phyloP scores from a whole-genome alignment of 768 basidiomycete species.

The Serendipita vermifera region DNA sequence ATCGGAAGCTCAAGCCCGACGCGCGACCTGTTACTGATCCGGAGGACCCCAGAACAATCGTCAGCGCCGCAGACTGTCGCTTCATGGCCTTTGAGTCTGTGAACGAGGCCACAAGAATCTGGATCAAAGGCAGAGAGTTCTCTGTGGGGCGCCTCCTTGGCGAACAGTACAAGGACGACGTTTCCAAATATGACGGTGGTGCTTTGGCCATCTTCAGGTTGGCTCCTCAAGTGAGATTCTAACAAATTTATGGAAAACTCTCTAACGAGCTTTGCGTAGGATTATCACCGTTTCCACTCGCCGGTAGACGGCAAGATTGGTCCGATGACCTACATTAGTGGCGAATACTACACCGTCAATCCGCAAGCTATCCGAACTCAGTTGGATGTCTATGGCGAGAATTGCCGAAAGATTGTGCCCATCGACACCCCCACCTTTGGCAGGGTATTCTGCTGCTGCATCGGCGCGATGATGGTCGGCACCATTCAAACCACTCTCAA shows the following conservation, averaged over 20 bases:
- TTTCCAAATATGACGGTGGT: conserved; percentile 62
- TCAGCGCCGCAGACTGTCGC: conserved; percentile 92
- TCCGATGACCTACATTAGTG: conserved; percentile 65
- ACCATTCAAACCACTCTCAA: conserved; percentile 78
- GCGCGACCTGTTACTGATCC: conserved; percentile 65
- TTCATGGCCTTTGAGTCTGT: conserved; percentile 88
- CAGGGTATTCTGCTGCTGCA: conserved; percentile 78
- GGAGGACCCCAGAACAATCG: conserved; percentile 62
- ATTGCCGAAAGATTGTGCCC: conserved; percentile 81
- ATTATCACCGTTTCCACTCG: conserved; percentile 89
- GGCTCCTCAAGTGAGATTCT: conserved; percentile 40
- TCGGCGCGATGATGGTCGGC: conserved; percentile 94
- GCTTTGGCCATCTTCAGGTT: conserved; percentile 81
- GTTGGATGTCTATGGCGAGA: conserved; percentile 90
- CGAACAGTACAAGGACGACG: conserved; percentile 55
- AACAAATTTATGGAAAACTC: background rate
- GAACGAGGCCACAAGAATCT: conserved; percentile 70
- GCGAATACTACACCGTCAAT: conserved; percentile 95
- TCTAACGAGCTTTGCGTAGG: conserved; percentile 32
- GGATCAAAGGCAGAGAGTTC: conserved; percentile 98
- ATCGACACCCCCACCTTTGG: conserved; percentile 87
- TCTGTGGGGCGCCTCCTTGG: conserved; percentile 68
- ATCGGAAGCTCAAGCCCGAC: conserved; percentile 69
- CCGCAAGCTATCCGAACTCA: conserved; percentile 88
- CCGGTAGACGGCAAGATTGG: conserved; percentile 80